Conservation (phyloP, 164 flowering plant species). For the Umbellularia californica region DNA sequence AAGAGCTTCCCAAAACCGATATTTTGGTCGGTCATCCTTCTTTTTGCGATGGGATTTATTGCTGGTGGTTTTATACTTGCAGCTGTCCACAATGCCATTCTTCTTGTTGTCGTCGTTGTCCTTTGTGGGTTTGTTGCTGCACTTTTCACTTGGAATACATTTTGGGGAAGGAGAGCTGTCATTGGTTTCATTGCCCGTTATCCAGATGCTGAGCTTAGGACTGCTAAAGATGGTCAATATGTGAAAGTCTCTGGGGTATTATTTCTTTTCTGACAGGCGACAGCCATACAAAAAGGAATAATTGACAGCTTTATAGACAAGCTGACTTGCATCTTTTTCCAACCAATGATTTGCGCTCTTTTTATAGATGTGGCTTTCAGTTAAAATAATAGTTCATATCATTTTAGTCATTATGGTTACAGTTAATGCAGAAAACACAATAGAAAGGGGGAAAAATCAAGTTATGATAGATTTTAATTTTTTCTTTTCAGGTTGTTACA, state of each 20-base stretch:
- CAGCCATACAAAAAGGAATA: neutral
- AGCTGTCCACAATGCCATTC: constrained; percentile 89
- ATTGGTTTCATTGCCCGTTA: constrained; percentile 67
- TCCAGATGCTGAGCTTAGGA: constrained; percentile 94
- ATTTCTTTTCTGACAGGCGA: neutral
- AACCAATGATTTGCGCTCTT: too few species aligned
- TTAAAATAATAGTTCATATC: too few species aligned
- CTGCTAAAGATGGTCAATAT: constrained; percentile 89
- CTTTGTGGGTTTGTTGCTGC: constrained; percentile 70
- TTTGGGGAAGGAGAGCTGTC: constrained; percentile 79
- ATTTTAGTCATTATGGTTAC: too few species aligned
- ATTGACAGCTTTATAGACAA: too few species aligned
- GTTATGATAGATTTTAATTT: neutral
- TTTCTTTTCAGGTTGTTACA: constrained; percentile 84
- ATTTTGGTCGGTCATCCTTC: constrained; percentile 65
- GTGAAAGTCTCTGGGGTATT: constrained; percentile 98
- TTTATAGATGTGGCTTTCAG: too few species aligned
- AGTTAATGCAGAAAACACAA: too few species aligned
- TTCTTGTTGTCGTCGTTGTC: constrained; percentile 73
- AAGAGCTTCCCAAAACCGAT: constrained; percentile 67
- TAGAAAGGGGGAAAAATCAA: too few species aligned
- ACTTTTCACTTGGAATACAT: constrained; percentile 73
- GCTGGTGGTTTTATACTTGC: constrained; percentile 95
- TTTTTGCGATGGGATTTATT: constrained; percentile 88
- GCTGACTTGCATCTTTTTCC: too few species aligned